Conservation (phyloP, 345 rosid species). For the Turnera subulata region DNA sequence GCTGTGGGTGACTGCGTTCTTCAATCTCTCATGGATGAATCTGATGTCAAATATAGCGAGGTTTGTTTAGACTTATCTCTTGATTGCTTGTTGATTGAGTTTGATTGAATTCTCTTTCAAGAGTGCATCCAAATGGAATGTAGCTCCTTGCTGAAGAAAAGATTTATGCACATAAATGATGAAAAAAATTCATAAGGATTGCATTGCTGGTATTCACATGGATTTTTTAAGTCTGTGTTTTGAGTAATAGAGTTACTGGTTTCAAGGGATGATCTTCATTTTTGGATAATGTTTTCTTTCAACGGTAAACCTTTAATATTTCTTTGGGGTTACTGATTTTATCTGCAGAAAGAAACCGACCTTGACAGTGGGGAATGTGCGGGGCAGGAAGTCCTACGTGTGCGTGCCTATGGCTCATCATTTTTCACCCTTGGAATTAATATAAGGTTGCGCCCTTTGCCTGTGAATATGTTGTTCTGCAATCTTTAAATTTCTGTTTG, state of each 20-base stretch:
- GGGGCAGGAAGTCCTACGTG: conserved; percentile 69
- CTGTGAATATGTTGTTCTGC: too few species aligned
- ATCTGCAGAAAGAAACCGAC: conserved; percentile 50
- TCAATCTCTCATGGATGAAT: conserved; percentile 49
- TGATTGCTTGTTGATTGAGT: background rate
- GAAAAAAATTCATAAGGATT: background rate
- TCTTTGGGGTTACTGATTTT: conserved; percentile 10
- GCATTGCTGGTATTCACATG: background rate
- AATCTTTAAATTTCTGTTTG: too few species aligned
- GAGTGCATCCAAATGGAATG: too few species aligned
- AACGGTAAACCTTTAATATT: conserved; percentile 3
- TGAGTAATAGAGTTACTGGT: background rate
- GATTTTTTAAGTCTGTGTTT: background rate
- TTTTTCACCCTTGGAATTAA: conserved; percentile 87
- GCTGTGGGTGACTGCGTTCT: conserved; percentile 68
- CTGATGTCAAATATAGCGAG: conserved; percentile 44
- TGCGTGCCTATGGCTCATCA: conserved; percentile 89
- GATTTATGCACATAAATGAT: background rate
- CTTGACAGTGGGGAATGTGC: conserved; percentile 34
- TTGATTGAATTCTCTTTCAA: background rate
- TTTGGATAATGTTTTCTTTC: background rate
- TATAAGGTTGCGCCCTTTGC: conserved; percentile 50
- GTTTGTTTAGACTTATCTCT: conserved; percentile 24
- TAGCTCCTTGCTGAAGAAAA: too few species aligned
- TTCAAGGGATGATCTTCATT: background rate